Conservation (phyloP, 1,284 basidiomycete species). For the Sanguinoderma infundibulare region DNA sequence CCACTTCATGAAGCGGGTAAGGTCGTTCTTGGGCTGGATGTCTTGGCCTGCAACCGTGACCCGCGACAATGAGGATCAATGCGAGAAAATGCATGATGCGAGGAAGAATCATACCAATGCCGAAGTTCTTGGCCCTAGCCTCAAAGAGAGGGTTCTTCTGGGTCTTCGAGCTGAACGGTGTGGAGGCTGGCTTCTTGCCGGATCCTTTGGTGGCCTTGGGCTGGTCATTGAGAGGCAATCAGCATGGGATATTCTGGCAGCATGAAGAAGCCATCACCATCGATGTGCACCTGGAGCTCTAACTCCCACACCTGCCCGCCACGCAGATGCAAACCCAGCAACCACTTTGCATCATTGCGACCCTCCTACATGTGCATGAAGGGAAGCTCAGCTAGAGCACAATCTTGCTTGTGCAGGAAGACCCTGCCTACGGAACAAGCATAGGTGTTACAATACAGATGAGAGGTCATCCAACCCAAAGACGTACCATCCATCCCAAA, state of each 20-base stretch:
- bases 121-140: conserved; percentile 89
- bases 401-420: conserved; percentile 31
- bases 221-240: conserved; percentile 87
- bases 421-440: conserved; percentile 17
- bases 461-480: conserved; percentile 43
- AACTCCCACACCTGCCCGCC: conserved; percentile 42
- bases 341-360: conserved; percentile 36
- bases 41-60: conserved; percentile 77
- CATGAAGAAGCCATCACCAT: conserved; percentile 40
- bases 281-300: conserved; percentile 71
- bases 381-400: conserved; percentile 34
- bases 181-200: conserved; percentile 80
- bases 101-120: conserved; percentile 73
- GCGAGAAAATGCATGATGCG: not conserved
- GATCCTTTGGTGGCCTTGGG: conserved; percentile 70
- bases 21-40: conserved; percentile 88
- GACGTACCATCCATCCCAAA: conserved; percentile 61
- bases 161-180: conserved; percentile 77
- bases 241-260: conserved; percentile 48
- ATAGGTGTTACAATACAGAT: conserved; percentile 16
- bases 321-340: conserved; percentile 49
- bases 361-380: not conserved
- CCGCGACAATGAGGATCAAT: not conserved
- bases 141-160: conserved; percentile 98
- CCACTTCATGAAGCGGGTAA: conserved; percentile 99